Evolutionary conservation across 495 filamentous ascomycete genomes (phyloP).

Genomic region (Penicillium diatomitis): DNA sequence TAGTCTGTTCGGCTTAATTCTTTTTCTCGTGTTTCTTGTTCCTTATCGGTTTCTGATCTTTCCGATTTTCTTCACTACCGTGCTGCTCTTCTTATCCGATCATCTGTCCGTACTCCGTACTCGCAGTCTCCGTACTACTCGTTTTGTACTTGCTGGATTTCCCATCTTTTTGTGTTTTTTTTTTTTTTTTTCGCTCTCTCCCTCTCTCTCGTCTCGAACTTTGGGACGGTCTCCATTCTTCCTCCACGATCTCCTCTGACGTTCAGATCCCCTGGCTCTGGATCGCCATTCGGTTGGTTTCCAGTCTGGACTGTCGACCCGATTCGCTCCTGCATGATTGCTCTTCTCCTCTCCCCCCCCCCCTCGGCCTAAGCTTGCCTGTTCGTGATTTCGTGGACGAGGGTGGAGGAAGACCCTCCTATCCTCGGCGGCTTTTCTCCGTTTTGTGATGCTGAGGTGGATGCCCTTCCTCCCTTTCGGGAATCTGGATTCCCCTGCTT

Average conservation of each 20-base stretch:
- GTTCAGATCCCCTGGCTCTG: slow-evolving; percentile 2
- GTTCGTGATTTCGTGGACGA: background rate
- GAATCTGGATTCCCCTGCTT: background rate
- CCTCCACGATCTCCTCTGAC: slow-evolving; percentile 11
- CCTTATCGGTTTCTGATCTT: too few species aligned
- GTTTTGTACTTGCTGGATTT: background rate
- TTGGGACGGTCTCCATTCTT: background rate
- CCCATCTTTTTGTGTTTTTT: background rate
- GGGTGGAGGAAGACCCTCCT: too few species aligned
- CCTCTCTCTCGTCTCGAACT: background rate
- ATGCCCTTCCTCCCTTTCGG: background rate
- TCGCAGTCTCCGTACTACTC: too few species aligned
- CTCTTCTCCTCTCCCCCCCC: background rate
- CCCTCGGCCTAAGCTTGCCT: background rate
- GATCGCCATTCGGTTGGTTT: too few species aligned
- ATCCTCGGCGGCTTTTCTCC: background rate
- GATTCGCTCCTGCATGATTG: background rate
- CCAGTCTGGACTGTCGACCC: background rate
- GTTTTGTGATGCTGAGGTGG: background rate
- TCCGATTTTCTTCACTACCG: too few species aligned
- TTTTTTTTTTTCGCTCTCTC: background rate
- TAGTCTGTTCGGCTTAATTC: background rate
- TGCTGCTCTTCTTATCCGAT: too few species aligned
- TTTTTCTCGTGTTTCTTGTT: background rate
- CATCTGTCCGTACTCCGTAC: too few species aligned